phyloP scores from a whole-genome alignment of 2,329 filamentous ascomycete genomes.

The Achaetomium macrosporum region DNA sequence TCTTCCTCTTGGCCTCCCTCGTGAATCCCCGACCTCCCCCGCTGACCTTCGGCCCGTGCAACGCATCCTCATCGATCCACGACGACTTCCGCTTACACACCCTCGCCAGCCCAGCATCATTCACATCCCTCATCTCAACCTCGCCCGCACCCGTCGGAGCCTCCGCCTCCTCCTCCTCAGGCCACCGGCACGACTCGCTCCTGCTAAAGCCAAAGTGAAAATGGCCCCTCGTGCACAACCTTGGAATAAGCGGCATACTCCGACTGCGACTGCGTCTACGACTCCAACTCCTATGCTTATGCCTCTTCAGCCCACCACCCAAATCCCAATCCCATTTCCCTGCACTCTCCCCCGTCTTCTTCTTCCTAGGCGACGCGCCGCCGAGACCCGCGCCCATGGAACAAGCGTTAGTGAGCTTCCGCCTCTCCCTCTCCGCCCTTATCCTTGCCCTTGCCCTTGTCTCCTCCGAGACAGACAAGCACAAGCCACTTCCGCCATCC shows the following conservation, averaged over 20 bases:
- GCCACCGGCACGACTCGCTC: slow-evolving; percentile 4
- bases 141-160: slow-evolving; percentile 19
- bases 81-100: slow-evolving; percentile 27
- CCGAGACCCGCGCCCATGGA: too few relatives aligned
- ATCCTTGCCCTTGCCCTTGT: not conserved
- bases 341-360: too few relatives aligned
- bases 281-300: not conserved
- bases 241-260: slow-evolving; percentile 13
- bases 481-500: too few relatives aligned
- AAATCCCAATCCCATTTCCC: not conserved
- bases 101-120: not conserved
- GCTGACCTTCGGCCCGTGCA: slow-evolving; percentile 42
- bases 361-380: too few relatives aligned
- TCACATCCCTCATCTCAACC: slow-evolving; percentile 19
- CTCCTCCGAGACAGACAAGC: not conserved
- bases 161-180: slow-evolving; percentile 7
- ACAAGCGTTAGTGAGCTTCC: too few relatives aligned
- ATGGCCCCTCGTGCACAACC: slow-evolving; percentile 7
- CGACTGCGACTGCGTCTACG: too few relatives aligned
- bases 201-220: slow-evolving; percentile 10
- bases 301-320: not conserved
- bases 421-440: too few relatives aligned
- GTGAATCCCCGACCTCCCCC: slow-evolving; percentile 26
- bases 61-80: slow-evolving; percentile 47
- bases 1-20: slow-evolving; percentile 20